Percentiles rank a stretch among this genome's conserved stretches.
Conservation (phyloP, 2,329 filamentous ascomycete genomes). For the Colletotrichum sp. region DNA sequence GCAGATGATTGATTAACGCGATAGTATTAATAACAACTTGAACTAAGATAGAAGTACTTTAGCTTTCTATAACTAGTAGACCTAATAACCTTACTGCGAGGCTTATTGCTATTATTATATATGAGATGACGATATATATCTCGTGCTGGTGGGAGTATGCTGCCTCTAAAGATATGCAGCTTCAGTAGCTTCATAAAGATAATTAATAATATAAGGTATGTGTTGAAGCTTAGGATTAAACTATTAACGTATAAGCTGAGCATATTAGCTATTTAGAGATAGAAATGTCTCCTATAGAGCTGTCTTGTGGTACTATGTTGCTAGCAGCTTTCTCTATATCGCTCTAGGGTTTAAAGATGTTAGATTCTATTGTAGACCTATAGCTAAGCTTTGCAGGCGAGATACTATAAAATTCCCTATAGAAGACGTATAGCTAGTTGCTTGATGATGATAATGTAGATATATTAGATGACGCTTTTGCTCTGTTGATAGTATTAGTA, state of each 20-base stretch:
- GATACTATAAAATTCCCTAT: background rate
- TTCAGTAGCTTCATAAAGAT: background rate
- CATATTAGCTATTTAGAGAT: background rate
- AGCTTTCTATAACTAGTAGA: background rate
- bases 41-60: background rate
- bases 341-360: background rate
- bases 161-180: background rate
- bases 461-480: background rate
- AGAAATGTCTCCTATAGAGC: background rate
- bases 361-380: background rate
- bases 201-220: background rate
- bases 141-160: background rate
- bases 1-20: background rate
- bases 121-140: background rate
- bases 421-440: background rate
- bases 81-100: background rate
- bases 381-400: background rate
- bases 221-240: background rate
- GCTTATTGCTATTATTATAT: background rate
- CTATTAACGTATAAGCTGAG: background rate
- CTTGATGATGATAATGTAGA: background rate
- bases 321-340: background rate
- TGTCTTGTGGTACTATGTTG: background rate
- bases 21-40: background rate
- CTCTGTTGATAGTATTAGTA: background rate